Evolutionary conservation across 1,139 yeast species (phyloP), one percentile per base, ranked within the genome.

Genomic region (Yamadazyma siamensis): DNA sequence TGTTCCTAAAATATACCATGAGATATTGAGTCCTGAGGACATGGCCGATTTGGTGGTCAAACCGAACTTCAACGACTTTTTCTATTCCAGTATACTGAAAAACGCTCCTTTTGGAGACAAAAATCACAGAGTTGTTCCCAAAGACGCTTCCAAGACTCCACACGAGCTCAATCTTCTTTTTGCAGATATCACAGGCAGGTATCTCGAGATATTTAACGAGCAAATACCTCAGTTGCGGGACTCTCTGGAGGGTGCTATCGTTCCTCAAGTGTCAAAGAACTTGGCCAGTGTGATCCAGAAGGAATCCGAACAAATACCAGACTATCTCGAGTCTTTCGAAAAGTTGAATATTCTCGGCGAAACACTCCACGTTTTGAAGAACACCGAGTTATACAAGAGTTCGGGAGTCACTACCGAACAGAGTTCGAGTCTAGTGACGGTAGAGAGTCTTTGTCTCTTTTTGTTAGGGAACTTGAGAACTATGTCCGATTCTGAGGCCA

Each of bases 21-120:
- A 64, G 21, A 62, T 68, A 27, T 40, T 51, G 13, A 47, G 53
- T 27, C 74, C 75, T 2, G 59, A 59, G 27, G 49, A 52, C 15
- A 50, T 61, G 7, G 58, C 62, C 3, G 72, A 66, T 36, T 36
- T 62, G 13, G 39, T 61, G n/a, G 41, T 57, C 2, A 47, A 44
- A 10, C 57, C 62, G 1, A 41, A 35, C 3, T 36, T 46, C 22
- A 61, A 52, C 28, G 71, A 67, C 32, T 36, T 54, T 6, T 36
- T 65, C 32, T 44, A 53, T 9, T 48, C 71, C 1, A 38, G 57
- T 2, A 48, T 66, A 25, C 50, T 68, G 1, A 40, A 43, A 21
- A 46, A 56, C 12, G 54, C 58, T 5, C 51, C 60, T 3, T 41
- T 63, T 13, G 71, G 70, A 3, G 56, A 55, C 26, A 11, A 41